phyloP scores from a whole-genome alignment of 192 early-diverging fungal species.

The Mortierella hygrophila region DNA sequence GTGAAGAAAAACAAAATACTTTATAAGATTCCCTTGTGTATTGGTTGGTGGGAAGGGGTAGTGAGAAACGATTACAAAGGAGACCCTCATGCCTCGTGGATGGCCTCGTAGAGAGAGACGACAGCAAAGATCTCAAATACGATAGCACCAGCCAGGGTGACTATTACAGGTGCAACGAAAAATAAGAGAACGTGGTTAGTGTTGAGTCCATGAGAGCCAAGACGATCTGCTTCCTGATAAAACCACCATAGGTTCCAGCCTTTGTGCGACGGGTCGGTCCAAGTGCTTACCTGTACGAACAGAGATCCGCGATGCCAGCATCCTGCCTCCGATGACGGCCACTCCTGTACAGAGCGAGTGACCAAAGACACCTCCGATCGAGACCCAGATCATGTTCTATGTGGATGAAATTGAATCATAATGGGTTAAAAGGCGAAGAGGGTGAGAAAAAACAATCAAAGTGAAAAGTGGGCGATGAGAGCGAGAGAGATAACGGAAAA shows the following conservation, averaged over 20 bases:
- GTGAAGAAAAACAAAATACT: background rate
- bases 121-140: conserved; percentile 91
- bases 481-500: conserved; percentile 8
- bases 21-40: background rate
- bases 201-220: background rate
- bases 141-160: conserved; percentile 87
- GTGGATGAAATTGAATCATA: background rate
- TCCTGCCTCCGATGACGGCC: conserved; percentile 94
- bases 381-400: conserved; percentile 92
- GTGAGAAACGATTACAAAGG: background rate
- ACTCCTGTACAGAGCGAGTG: conserved; percentile 93
- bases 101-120: conserved; percentile 73
- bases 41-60: background rate
- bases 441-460: background rate
- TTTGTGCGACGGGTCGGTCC: background rate
- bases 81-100: conserved; percentile 34
- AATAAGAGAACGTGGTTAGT: conserved; percentile 1
- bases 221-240: background rate
- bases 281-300: conserved; percentile 77
- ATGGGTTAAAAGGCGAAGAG: background rate
- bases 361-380: conserved; percentile 88
- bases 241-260: background rate
- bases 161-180: conserved; percentile 49
- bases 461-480: background rate
- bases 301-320: conserved; percentile 88